These are phyloP conservation scores for Zymoseptoria crescenta DNA, from an alignment of 2,329 filamentous ascomycete genomes.

Conservation along the genomic window DNA sequence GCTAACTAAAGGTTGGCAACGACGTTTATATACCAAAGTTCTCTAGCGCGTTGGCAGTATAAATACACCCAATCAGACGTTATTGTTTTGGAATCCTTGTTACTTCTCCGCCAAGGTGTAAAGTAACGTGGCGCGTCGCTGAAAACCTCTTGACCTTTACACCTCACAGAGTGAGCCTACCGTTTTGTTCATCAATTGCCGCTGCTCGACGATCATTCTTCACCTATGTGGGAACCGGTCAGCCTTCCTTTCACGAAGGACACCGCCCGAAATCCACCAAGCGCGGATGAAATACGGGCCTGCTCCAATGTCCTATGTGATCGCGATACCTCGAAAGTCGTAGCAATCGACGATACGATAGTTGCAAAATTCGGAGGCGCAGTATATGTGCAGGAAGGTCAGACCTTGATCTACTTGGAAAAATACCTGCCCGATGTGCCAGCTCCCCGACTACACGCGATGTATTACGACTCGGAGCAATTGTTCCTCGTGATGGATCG, in stretches of 20 bases:
- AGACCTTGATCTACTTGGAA: conserved; percentile 8
- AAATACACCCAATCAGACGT: too few relatives aligned
- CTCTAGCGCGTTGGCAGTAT: too few relatives aligned
- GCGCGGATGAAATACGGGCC: conserved; percentile 3
- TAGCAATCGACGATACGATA: background rate
- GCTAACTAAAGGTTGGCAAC: too few relatives aligned
- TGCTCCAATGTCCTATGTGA: conserved; percentile 1
- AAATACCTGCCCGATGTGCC: conserved; percentile 1
- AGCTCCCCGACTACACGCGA: conserved; percentile 3
- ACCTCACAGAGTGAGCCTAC: too few relatives aligned
- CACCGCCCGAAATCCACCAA: background rate
- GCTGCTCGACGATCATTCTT: too few relatives aligned
- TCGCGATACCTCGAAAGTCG: background rate
- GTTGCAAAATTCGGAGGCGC: conserved; percentile 4
- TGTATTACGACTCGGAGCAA: conserved; percentile 1
- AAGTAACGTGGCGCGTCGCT: too few relatives aligned
- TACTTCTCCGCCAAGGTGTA: too few relatives aligned
- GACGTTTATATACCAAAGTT: too few relatives aligned
- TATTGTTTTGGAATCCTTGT: too few relatives aligned
- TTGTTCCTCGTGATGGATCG: conserved; percentile 8
- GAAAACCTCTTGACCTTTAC: too few relatives aligned
- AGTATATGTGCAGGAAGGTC: background rate
- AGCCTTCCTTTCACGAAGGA: background rate
- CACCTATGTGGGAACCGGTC: background rate
- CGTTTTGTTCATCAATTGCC: too few relatives aligned